A percentile compares a stretch with the other conserved stretches of the same genome.
These are phyloP conservation scores for Penicillium verhagenii DNA, from an alignment of 495 filamentous ascomycete genomes.

Conservation along the genomic window DNA sequence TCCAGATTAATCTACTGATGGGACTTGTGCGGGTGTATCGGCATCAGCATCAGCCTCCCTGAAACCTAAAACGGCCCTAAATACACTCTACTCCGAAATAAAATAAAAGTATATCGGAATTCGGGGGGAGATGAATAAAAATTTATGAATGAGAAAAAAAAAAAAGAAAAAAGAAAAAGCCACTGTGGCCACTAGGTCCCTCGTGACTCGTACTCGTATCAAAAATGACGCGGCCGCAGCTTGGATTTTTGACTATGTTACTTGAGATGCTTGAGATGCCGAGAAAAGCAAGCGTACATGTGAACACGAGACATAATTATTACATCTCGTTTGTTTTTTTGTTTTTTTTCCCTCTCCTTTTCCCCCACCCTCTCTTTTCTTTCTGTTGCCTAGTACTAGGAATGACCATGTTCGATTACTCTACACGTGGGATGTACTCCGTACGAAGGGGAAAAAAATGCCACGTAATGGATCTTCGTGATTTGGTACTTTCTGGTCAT, in stretches of 20 bases:
- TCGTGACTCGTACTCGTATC: conserved; percentile 32
- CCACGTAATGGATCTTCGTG: conserved; percentile 1
- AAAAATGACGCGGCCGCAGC: conserved; percentile 20
- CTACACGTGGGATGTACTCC: background rate
- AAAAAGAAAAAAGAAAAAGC: conserved; percentile 9
- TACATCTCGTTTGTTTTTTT: too few relatives aligned
- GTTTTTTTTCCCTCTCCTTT: too few relatives aligned
- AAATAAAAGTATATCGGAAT: background rate
- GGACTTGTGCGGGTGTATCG: conserved; percentile 1
- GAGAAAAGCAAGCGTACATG: background rate
- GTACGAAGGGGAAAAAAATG: background rate
- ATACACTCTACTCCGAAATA: background rate
- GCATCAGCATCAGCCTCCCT: conserved; percentile 20
- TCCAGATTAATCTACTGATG: background rate
- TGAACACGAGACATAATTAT: background rate
- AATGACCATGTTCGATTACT: background rate
- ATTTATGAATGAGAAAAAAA: background rate
- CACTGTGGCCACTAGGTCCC: conserved; percentile 20
- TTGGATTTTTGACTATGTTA: conserved; percentile 20
- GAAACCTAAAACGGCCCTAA: background rate
- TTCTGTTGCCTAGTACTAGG: background rate
- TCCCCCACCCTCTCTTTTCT: too few relatives aligned
- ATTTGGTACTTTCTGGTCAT: background rate
- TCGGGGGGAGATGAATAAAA: too few relatives aligned
- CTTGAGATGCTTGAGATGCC: conserved; percentile 18